Percentiles rank a stretch among this genome's conserved stretches.
These are phyloP conservation scores for Taxawa tesnikishii DNA, from an alignment of 2,329 filamentous ascomycete species.

Conservation along the genomic window DNA sequence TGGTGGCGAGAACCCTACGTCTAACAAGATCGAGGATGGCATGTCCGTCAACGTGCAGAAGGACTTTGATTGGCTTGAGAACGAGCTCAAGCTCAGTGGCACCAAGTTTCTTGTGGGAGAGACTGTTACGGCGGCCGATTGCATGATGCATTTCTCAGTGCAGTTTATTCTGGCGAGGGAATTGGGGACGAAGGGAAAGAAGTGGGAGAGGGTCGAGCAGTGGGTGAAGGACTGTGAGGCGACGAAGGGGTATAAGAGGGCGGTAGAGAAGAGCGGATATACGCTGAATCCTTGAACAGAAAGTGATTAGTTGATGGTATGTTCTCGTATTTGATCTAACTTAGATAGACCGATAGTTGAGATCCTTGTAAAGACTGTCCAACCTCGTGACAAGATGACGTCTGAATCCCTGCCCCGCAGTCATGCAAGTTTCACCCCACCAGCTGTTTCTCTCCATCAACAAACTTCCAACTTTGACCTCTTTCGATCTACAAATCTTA, in stretches of 20 bases:
- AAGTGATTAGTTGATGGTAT: no score
- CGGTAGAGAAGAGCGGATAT: constrained; percentile 29
- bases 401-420: no score
- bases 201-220: constrained; percentile 19
- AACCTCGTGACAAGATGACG: no score
- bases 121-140: constrained; percentile 29
- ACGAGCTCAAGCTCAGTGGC: constrained; percentile 24
- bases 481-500: no score
- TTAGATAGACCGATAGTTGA: no score
- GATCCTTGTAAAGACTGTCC: no score
- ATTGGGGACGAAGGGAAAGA: constrained; percentile 23
- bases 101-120: constrained; percentile 30
- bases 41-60: constrained; percentile 31
- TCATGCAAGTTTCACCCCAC: no score
- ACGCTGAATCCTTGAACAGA: no score
- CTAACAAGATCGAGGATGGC: constrained; percentile 23
- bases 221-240: constrained; percentile 26
- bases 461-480: no score
- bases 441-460: no score
- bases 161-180: constrained; percentile 26
- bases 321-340: no score
- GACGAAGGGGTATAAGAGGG: constrained; percentile 22
- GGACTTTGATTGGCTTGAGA: constrained; percentile 33
- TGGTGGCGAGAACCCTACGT: constrained; percentile 20
- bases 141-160: constrained; percentile 32